Evolutionary conservation across 257 asterid species (phyloP).

Genomic region (Pogostemon cablin): DNA sequence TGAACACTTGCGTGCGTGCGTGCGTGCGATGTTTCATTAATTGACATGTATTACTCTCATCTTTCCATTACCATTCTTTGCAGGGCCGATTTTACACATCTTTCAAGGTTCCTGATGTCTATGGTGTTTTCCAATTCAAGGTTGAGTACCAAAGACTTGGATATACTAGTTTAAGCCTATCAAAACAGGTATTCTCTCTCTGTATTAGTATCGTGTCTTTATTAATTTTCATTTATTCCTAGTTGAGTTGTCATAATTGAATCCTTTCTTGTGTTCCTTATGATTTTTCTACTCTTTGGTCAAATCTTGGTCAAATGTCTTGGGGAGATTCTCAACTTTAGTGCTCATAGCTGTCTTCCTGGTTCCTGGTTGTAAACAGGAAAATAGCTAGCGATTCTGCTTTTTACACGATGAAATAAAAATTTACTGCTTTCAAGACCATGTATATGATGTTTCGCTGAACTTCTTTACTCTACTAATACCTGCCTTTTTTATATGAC

Average conservation of each 20-base stretch:
- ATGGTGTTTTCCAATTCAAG: constrained; percentile 96
- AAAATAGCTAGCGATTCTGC: constrained; percentile 7
- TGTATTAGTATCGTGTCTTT: constrained; percentile 1
- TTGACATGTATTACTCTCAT: constrained; percentile 17
- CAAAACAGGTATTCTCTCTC: constrained; percentile 71
- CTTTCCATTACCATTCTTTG: constrained; percentile 26
- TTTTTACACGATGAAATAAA: constrained; percentile 1
- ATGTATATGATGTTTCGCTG: not conserved
- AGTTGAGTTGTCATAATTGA: constrained; percentile 15
- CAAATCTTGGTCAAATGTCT: not conserved
- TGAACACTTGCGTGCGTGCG: not conserved
- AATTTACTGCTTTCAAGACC: not conserved
- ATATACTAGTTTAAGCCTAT: constrained; percentile 72
- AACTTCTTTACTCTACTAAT: not conserved
- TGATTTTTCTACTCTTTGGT: constrained; percentile 2
- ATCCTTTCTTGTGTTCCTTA: constrained; percentile 9
- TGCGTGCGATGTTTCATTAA: constrained; percentile 2
- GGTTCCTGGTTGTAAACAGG: constrained; percentile 13
- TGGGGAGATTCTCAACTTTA: not conserved
- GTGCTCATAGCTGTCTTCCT: not conserved
- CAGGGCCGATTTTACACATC: constrained; percentile 79
- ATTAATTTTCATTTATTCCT: not conserved
- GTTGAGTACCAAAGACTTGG: constrained; percentile 90
- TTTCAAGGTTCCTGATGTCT: constrained; percentile 93
- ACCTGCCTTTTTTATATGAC: constrained; percentile 14